Base-by-base conservation (phyloP, 2,329 filamentous ascomycete genomes). In the Epichloe glyceriae region DNA sequence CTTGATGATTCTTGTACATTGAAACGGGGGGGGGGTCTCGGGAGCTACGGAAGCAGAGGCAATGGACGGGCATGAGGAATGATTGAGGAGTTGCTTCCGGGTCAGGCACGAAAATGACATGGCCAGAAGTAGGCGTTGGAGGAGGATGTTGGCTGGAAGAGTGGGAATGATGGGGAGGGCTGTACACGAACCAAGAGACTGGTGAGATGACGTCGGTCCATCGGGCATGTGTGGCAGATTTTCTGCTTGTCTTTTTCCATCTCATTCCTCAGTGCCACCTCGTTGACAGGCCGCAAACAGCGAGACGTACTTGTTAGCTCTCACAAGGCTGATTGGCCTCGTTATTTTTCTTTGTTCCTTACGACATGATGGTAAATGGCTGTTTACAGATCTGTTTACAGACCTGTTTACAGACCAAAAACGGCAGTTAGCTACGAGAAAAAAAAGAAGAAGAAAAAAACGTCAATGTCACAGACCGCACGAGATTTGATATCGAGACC, bases 1-100 rank as follows among this genome's bases (percentile, higher is more conserved):
- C 34, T 43, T 49, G 39, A 46, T 40, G 14, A 44, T 22, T 50
- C 26, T 51, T 51, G 52, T 46, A 49, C 26, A 47, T 53, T 50
- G 39, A 39, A 30, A n/a, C 33, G 6, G 11, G 38, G n/a, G 6
- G 11, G 38, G n/a, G 5, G 34, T n/a, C 19, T n/a, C 42, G 40
- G 51, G 37, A 41, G 39, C 30, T 38, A 15, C 30, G 33, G 40
- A 30, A 6, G 17, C 45, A 20, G 15, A 37, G 46, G 35, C 26
- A 35, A 35, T 41, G 7, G 15, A 15, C 33, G 20, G 40, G 34
- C 34, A 46, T 26, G 12, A 17, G 5, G 34, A n/a, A 33, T 22
- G 26, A 44, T 33, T 3, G 14, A 14, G 42, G n/a, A 49, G 14
- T 19, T 11, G 46, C 22, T 14, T 20, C 19, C 35, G 46, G 38